Evolutionary conservation across 2,329 filamentous ascomycete species (phyloP).

Genomic region (Shiraia sp.): DNA sequence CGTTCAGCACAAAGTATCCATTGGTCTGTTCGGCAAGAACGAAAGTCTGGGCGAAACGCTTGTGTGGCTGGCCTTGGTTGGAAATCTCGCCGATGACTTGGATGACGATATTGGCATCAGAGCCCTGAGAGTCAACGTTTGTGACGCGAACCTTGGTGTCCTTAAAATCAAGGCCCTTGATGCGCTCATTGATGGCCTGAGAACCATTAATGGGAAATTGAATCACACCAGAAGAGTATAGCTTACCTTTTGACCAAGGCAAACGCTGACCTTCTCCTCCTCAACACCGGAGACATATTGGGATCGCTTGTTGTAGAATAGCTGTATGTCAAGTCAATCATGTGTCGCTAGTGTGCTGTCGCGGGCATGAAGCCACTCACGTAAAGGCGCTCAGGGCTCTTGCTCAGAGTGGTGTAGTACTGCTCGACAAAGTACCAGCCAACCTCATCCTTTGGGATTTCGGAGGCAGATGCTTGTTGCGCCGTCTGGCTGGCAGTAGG

Average conservation of each 20-base stretch:
- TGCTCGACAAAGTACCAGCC: conserved; percentile 99
- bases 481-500: conserved; percentile 29
- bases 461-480: conserved; percentile 37
- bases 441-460: conserved; percentile 83
- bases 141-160: conserved; percentile 98
- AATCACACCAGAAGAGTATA: not conserved
- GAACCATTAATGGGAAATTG: conserved; percentile 2
- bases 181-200: conserved; percentile 90
- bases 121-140: conserved; percentile 96
- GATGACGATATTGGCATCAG: conserved; percentile 91
- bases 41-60: conserved; percentile 97
- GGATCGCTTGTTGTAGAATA: conserved; percentile 96
- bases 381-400: conserved; percentile 89
- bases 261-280: conserved; percentile 83
- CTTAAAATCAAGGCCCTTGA: conserved; percentile 90
- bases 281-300: conserved; percentile 93
- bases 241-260: conserved; percentile 83
- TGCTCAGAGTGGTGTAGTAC: conserved; percentile 97
- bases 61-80: conserved; percentile 86
- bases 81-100: conserved; percentile 98
- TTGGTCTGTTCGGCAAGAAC: conserved; percentile 94
- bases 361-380: conserved; percentile 39
- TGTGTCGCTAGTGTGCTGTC: not conserved
- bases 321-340: conserved; percentile 47
- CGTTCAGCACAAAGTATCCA: conserved; percentile 97